Base-by-base conservation (phyloP, 352 stramenopile species). In the Globisporangium takayamanum region DNA sequence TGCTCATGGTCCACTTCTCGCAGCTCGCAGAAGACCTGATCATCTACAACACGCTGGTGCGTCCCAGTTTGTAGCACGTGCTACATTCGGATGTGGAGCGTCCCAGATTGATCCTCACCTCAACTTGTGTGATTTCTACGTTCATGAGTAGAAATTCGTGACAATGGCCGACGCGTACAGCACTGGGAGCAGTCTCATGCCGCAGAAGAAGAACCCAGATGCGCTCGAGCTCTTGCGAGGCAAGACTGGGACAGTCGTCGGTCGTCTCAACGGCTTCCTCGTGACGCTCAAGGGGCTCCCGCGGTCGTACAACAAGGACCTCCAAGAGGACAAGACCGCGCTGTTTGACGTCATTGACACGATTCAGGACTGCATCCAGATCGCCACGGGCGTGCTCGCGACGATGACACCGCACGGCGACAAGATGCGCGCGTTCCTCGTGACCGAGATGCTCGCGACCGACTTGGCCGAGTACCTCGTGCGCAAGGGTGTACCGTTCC, bases 201-300 rank as follows among this genome's bases (percentile, higher is more conserved):
- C 97, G n/a, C 97, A 99, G 78, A 99, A 99, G 92, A 99, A 99
- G 78, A 99, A 99, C 76, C 97, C 97, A 0, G 97, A 99, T 76
- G 97, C 97, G 11, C 80, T 99, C 25, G 97, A 99, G 79, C 82
- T 99, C 56, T 76, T 99, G 16, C 87, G 97, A 50, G 97, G 97
- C 62, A 99, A 99, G 81, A 94, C 87, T 18, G 97, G 96, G 53
- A 89, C 96, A 33, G 92, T 98, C 53, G 85, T 98, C 22, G 97
- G 97, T 45, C 88, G 94, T 52, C 82, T 97, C 37, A 97, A 95
- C 57, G 95, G 95, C 49, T 96, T 99, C 61, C 87, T 98, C 50
- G 84, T 96, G 28, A 99, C 96, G 39, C 84, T 99, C 50, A 99
- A 99, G 74, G 84, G 81, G 14, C 74, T 99, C 44, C 97, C 97